A percentile compares a stretch with the other conserved stretches of the same genome.
Conservation (phyloP, 129 eudicot species). For the Flaveria sonorensis region DNA sequence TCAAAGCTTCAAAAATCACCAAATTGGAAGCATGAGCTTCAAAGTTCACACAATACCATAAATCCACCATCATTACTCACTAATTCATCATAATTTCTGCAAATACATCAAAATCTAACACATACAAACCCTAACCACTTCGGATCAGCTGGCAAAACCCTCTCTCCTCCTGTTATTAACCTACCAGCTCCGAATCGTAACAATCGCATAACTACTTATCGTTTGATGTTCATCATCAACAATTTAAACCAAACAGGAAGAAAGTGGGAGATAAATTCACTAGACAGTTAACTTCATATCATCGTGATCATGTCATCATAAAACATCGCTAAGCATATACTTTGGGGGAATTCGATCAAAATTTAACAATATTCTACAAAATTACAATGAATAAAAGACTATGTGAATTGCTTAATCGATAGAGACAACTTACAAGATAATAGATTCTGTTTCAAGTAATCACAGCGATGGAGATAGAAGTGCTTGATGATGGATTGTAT, state of each 20-base stretch:
- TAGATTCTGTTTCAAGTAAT: constrained; percentile 20
- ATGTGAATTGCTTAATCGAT: constrained; percentile 12
- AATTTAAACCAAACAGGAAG: constrained; percentile 9
- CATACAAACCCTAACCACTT: constrained; percentile 11
- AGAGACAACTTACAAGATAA: constrained; percentile 17
- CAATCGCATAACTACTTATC: background rate
- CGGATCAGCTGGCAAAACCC: constrained; percentile 16
- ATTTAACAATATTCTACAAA: background rate
- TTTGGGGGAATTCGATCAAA: background rate
- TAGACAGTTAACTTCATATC: background rate
- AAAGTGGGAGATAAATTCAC: background rate
- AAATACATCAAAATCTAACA: too few relatives aligned
- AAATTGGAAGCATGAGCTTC: background rate
- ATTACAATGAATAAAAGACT: too few relatives aligned
- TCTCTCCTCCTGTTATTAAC: background rate
- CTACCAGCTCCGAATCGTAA: background rate
- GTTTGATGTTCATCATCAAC: background rate
- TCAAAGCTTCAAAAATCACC: constrained; percentile 1
- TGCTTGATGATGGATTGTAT: background rate
- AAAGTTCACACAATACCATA: background rate
- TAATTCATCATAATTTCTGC: background rate
- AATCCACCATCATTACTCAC: background rate
- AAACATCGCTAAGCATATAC: background rate
- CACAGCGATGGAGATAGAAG: constrained; percentile 24
- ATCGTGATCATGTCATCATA: constrained; percentile 18